phyloP scores from a whole-genome alignment of 2,329 filamentous ascomycete genomes.

The Diaporthe vexans region DNA sequence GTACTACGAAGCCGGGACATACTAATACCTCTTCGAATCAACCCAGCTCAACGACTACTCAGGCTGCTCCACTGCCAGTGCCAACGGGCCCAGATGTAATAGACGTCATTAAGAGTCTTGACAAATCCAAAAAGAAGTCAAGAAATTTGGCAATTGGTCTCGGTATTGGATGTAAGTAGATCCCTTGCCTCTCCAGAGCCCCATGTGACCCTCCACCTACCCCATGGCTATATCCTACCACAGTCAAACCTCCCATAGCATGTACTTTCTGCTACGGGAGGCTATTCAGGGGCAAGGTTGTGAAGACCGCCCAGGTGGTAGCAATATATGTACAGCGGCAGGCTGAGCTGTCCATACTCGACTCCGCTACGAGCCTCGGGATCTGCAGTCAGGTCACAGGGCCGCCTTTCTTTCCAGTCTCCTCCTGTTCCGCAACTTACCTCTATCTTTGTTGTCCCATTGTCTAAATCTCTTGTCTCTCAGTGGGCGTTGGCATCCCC shows the following conservation, averaged over 20 bases:
- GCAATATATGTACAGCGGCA: background rate
- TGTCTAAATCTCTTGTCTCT: background rate
- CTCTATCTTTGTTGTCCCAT: background rate
- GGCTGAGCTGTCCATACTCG: background rate
- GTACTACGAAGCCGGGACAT: too few relatives aligned
- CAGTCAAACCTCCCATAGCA: too few relatives aligned
- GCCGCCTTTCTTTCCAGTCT: background rate
- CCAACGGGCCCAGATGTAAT: background rate
- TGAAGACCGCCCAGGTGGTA: background rate
- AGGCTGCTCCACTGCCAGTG: background rate
- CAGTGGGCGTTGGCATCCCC: background rate
- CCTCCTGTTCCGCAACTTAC: background rate
- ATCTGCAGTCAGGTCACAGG: background rate
- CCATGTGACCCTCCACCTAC: background rate
- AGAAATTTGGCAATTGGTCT: background rate
- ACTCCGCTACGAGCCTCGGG: background rate
- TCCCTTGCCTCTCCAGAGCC: background rate
- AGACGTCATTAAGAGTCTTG: background rate
- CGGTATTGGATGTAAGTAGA: conserved; percentile 1
- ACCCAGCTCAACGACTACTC: background rate
- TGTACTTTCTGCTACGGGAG: background rate
- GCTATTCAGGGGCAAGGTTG: background rate
- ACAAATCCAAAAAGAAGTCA: background rate
- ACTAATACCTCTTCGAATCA: background rate
- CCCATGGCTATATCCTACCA: background rate